Conservation (phyloP, 768 basidiomycete species). For the Pulveroboletus sp. region DNA sequence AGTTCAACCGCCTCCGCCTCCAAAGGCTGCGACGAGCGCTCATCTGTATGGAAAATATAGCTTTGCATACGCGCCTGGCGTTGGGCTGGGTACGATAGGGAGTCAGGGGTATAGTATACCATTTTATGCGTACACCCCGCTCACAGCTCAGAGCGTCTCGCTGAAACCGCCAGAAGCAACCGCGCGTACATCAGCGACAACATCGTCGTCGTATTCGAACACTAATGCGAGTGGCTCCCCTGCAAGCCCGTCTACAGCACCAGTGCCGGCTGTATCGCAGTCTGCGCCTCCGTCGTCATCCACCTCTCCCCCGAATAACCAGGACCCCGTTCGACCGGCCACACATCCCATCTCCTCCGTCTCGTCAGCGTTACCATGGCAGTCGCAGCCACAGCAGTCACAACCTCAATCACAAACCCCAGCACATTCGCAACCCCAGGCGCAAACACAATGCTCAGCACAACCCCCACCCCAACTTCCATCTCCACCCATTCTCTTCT, state of each 20-base stretch:
- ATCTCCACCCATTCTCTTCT: constrained; percentile 5
- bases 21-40: constrained; percentile 3
- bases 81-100: constrained; percentile 4
- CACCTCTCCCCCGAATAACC: not conserved
- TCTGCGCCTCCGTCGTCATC: not conserved
- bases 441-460: not conserved
- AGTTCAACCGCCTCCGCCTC: constrained; percentile 18
- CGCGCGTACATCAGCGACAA: not conserved
- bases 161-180: constrained; percentile 8
- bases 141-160: constrained; percentile 4
- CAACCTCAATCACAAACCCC: constrained; percentile 26
- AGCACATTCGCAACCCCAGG: too few species aligned
- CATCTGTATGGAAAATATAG: constrained; percentile 13
- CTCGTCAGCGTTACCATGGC: not conserved
- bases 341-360: not conserved
- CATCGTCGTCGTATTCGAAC: not conserved
- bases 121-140: constrained; percentile 24
- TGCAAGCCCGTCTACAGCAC: not conserved
- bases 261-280: not conserved
- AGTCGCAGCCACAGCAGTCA: not conserved
- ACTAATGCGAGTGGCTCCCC: not conserved
- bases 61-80: constrained; percentile 13
- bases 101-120: constrained; percentile 21
- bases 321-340: not conserved
- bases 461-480: not conserved